phyloP scores from a whole-genome alignment of 352 stramenopile species.

The Phytophthora idaei region DNA sequence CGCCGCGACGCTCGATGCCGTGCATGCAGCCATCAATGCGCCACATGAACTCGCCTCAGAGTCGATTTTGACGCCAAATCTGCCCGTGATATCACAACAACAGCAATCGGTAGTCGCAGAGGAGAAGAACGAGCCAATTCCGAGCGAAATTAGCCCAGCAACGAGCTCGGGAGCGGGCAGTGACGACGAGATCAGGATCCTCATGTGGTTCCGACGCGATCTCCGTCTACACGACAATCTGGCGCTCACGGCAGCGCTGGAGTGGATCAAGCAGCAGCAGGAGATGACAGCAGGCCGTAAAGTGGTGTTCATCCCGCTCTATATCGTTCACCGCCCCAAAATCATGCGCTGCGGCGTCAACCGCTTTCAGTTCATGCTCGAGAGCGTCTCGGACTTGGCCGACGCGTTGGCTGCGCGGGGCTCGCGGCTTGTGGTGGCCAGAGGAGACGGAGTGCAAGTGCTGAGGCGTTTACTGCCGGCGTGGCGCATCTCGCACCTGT shows the following conservation, averaged over 20 bases:
- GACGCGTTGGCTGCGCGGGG: slow-evolving; percentile 68
- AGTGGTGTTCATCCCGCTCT: slow-evolving; percentile 83
- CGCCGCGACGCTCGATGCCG: slow-evolving; percentile 44
- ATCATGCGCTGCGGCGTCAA: slow-evolving; percentile 86
- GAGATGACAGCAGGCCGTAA: slow-evolving; percentile 3
- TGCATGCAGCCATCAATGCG: slow-evolving; percentile 41
- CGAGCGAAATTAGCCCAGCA: slow-evolving; percentile 7
- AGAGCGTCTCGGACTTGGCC: slow-evolving; percentile 89
- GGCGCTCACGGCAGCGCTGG: slow-evolving; percentile 80
- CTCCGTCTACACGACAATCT: slow-evolving; percentile 97
- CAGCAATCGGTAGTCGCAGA: neutral
- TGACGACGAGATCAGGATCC: slow-evolving; percentile 42
- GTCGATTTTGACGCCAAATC: neutral
- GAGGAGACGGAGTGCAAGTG: slow-evolving; percentile 79
- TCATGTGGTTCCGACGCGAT: slow-evolving; percentile 96
- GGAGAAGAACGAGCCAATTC: slow-evolving; percentile 3
- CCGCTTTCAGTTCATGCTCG: slow-evolving; percentile 93
- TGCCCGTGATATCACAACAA: neutral
- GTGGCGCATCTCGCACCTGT: slow-evolving; percentile 91
- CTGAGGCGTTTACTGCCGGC: slow-evolving; percentile 81
- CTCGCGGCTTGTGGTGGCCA: slow-evolving; percentile 72
- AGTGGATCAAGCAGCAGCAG: slow-evolving; percentile 36
- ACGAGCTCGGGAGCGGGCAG: neutral
- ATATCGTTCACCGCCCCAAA: slow-evolving; percentile 88
- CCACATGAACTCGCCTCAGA: slow-evolving; percentile 13